Percentiles rank a stretch among this genome's conserved stretches.
phyloP scores from a whole-genome alignment of 257 asterid species.

The Verbascum thapsus region DNA sequence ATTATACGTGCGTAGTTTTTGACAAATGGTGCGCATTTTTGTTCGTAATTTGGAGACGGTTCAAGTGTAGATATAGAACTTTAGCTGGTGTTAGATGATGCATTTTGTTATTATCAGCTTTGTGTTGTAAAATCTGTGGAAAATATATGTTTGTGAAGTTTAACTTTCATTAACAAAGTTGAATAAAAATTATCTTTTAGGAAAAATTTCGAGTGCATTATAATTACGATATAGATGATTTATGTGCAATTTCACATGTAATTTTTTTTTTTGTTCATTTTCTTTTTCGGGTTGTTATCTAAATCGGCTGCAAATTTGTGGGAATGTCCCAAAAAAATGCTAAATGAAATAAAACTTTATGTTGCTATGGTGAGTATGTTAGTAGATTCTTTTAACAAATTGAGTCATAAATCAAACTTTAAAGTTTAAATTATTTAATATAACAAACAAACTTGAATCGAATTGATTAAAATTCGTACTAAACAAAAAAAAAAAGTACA shows the following conservation, averaged over 20 bases:
- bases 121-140: not conserved
- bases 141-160: not conserved
- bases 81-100: not conserved
- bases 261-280: not conserved
- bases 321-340: too few relatives aligned
- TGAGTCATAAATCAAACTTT: too few relatives aligned
- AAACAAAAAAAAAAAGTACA: too few relatives aligned
- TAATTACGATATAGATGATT: too few relatives aligned
- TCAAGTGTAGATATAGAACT: constrained; percentile 9
- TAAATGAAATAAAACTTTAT: too few relatives aligned
- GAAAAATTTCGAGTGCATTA: too few relatives aligned
- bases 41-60: constrained; percentile 1
- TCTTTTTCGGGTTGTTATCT: not conserved
- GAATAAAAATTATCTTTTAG: not conserved
- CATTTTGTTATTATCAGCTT: not conserved
- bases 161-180: not conserved
- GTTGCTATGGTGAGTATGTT: too few relatives aligned
- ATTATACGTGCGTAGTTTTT: constrained; percentile 18
- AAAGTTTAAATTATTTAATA: too few relatives aligned
- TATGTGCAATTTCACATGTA: not conserved
- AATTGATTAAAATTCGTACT: too few relatives aligned
- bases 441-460: too few relatives aligned
- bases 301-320: too few relatives aligned
- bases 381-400: too few relatives aligned
- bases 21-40: not conserved